These are phyloP conservation scores for Fusarium sp. DNA, from an alignment of 2,329 filamentous ascomycete genomes.

Conservation along the genomic window DNA sequence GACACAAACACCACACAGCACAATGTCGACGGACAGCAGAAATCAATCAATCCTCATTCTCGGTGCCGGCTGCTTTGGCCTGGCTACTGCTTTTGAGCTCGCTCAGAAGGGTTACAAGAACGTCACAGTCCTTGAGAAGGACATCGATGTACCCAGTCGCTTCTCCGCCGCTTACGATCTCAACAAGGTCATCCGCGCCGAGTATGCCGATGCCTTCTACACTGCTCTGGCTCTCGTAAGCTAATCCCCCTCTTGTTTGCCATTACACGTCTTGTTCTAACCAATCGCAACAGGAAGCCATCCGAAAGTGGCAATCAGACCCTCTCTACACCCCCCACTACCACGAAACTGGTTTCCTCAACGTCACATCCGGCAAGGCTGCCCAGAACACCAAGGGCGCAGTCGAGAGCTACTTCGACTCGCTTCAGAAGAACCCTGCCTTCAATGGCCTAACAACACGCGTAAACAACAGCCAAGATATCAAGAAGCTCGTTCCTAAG, in stretches of 20 bases:
- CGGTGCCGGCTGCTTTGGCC: constrained; percentile 32
- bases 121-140: constrained; percentile 37
- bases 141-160: constrained; percentile 21
- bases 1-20: not conserved
- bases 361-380: constrained; percentile 31
- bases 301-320: constrained; percentile 35
- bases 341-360: constrained; percentile 36
- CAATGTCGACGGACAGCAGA: constrained; percentile 16
- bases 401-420: constrained; percentile 31
- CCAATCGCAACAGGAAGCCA: constrained; percentile 15
- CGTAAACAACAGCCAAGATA: constrained; percentile 15
- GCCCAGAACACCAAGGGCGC: constrained; percentile 27
- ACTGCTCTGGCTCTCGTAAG: constrained; percentile 28
- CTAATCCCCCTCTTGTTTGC: fast-evolving
- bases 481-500: constrained; percentile 30
- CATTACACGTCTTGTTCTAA: not conserved
- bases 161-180: constrained; percentile 37
- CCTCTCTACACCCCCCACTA: constrained; percentile 29
- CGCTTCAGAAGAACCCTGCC: constrained; percentile 26
- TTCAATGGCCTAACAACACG: constrained; percentile 29
- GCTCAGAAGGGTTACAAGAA: constrained; percentile 29
- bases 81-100: constrained; percentile 25
- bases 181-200: constrained; percentile 36
- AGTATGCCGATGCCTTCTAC: constrained; percentile 33
- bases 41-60: constrained; percentile 31